Evolutionary conservation across 768 basidiomycete genomes (phyloP), one percentile per base, ranked within the genome.

Genomic region (Guyanaporus albipodus): DNA sequence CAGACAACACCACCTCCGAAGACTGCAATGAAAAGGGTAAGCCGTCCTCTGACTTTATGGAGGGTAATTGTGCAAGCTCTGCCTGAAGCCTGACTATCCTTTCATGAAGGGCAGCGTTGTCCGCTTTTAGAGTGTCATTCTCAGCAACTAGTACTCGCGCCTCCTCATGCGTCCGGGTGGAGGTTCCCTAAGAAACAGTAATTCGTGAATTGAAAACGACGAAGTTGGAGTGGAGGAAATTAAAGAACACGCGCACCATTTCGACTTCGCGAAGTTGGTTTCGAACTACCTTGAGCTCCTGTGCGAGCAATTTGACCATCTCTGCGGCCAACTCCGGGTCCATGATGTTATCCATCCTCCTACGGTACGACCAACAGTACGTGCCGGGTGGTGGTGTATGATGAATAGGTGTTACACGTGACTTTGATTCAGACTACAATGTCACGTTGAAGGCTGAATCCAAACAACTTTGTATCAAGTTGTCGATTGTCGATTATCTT

Each of bases 311-410:
- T 35, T 57, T 63, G 34, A 64, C 49, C 58, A 55, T 35, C 9
- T 64, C 64, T 12, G 43, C 10, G 27, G 65, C 35, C 4, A 59
- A 19, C 46, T 65, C 65, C 48, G 57, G 48, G 34, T 67, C 65
- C 51, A 54, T 53, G 23, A 27, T 38, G 38, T 22, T 46, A 42
- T 66, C 56, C 64, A 56, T 58, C 19, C 4, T 26, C 2, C n/a
- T n/a, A n/a, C n/a, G n/a, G n/a, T n/a, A n/a, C n/a, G n/a, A n/a
- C n/a, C n/a, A n/a, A n/a, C n/a, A n/a, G n/a, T n/a, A n/a, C n/a
- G n/a, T n/a, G n/a, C n/a, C n/a, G n/a, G n/a, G n/a, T n/a, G n/a
- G n/a, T n/a, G n/a, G n/a, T n/a, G n/a, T n/a, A n/a, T n/a, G n/a
- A n/a, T n/a, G n/a, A n/a, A n/a, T n/a, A n/a, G n/a, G n/a, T n/a